These are phyloP conservation scores for Salinomyces thailandicus DNA, from an alignment of 2,329 filamentous ascomycete genomes.

Conservation along the genomic window DNA sequence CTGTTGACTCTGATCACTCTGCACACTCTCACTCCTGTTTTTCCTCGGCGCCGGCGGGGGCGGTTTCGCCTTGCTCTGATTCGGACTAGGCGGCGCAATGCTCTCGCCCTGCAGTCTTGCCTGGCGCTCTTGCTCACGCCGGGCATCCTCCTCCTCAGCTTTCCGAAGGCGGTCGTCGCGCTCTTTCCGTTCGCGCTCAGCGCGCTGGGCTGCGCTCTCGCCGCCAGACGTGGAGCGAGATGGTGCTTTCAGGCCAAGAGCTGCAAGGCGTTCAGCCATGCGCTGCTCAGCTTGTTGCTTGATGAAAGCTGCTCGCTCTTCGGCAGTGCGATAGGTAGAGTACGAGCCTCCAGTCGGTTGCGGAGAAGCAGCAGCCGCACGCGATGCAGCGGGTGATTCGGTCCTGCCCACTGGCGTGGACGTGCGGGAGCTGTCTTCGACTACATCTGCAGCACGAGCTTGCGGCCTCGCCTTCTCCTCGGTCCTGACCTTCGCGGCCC, in stretches of 20 bases:
- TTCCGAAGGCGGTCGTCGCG: conserved; percentile 76
- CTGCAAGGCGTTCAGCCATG: conserved; percentile 91
- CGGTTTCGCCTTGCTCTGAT: conserved; percentile 34
- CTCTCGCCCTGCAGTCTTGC: conserved; percentile 72
- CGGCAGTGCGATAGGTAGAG: conserved; percentile 75
- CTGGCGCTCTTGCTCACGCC: conserved; percentile 77
- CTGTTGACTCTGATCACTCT: conserved; percentile 45
- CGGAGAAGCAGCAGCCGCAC: conserved; percentile 31
- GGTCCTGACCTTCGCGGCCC: conserved; percentile 58
- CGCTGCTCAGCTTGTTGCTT: conserved; percentile 94
- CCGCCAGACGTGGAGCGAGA: conserved; percentile 50
- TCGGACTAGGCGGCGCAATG: conserved; percentile 46
- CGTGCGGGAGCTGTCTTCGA: conserved; percentile 21
- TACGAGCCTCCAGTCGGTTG: conserved; percentile 43
- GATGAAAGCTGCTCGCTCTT: conserved; percentile 90
- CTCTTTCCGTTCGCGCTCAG: conserved; percentile 80
- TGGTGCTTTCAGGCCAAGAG: conserved; percentile 79
- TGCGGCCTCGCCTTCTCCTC: conserved; percentile 36
- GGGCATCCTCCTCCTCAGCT: conserved; percentile 88
- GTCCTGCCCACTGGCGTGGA: conserved; percentile 17
- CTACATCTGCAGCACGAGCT: conserved; percentile 5
- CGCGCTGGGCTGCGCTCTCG: conserved; percentile 71
- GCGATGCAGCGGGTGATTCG: conserved; percentile 22
- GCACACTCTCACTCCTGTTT: conserved; percentile 44
- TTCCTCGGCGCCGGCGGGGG: conserved; percentile 69